Percentiles rank a stretch among this genome's conserved stretches.
These are phyloP conservation scores for Phytophthora rubi DNA, from an alignment of 352 stramenopile genomes.

Conservation along the genomic window DNA sequence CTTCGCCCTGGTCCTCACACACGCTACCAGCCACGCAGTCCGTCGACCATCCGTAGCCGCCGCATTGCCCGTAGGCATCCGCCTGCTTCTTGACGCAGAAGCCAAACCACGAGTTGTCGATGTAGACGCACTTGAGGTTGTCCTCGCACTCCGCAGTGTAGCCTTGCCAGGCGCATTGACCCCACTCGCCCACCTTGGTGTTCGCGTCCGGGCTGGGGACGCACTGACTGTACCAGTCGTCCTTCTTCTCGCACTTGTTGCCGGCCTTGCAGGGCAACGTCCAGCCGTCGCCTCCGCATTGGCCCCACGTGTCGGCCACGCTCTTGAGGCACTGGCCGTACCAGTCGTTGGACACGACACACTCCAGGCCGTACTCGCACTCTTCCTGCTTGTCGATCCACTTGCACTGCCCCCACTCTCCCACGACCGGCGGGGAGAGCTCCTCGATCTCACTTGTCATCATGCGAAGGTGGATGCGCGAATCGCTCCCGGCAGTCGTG, in stretches of 20 bases:
- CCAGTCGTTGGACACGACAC: slow-evolving; percentile 18
- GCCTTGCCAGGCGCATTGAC: slow-evolving; percentile 24
- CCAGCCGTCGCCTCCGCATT: slow-evolving; percentile 37
- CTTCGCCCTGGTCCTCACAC: slow-evolving; percentile 11
- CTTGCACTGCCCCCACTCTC: slow-evolving; percentile 25
- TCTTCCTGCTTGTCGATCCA: slow-evolving; percentile 26
- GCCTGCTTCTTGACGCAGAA: slow-evolving; percentile 29
- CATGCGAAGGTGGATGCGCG: slow-evolving; percentile 13
- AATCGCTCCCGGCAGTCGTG: neutral
- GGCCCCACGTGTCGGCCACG: slow-evolving; percentile 21
- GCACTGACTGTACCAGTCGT: slow-evolving; percentile 38
- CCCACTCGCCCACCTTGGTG: slow-evolving; percentile 26
- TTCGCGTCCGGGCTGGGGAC: slow-evolving; percentile 11
- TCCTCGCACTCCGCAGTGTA: slow-evolving; percentile 20
- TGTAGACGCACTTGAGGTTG: slow-evolving; percentile 26
- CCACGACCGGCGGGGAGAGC: neutral
- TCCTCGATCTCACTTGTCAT: neutral
- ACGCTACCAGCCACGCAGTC: slow-evolving; percentile 19
- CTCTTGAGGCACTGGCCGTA: slow-evolving; percentile 25
- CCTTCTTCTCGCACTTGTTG: slow-evolving; percentile 28
- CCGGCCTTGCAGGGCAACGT: slow-evolving; percentile 20
- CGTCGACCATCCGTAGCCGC: slow-evolving; percentile 28
- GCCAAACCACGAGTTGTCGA: slow-evolving; percentile 7
- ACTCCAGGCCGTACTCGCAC: slow-evolving; percentile 18
- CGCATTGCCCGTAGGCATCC: slow-evolving; percentile 27